Evolutionary conservation across 495 filamentous ascomycete species (phyloP).

Genomic region (Penicillium crystallinum): DNA sequence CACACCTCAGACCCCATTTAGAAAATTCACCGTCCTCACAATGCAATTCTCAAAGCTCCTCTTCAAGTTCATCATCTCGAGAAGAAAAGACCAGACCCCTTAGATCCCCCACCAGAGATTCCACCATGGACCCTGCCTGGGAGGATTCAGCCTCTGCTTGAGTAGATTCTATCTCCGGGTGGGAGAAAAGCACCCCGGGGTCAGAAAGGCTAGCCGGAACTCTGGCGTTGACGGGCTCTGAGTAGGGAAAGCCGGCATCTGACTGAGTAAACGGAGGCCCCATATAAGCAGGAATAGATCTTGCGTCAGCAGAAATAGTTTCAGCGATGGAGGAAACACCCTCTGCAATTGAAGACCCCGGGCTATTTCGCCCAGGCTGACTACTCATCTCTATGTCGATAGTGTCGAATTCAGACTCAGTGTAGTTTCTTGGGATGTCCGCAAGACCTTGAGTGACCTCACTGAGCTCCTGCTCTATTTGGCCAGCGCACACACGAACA

Average conservation of each 20-base stretch:
- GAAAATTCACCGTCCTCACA: no score
- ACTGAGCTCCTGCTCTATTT: slow-evolving; percentile 40
- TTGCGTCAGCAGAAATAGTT: neutral
- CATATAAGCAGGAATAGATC: neutral
- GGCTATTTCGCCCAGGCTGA: neutral
- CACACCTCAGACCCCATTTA: no score
- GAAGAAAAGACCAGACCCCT: neutral
- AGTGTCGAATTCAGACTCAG: neutral
- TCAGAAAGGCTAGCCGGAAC: no score
- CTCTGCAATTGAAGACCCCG: neutral
- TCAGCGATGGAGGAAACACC: neutral
- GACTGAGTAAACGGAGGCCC: neutral
- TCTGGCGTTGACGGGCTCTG: no score
- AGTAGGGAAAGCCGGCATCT: neutral
- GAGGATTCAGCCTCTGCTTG: neutral
- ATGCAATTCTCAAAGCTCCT: neutral
- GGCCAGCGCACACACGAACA: slow-evolving; percentile 24
- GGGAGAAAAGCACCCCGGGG: neutral
- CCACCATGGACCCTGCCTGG: neutral
- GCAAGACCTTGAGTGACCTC: slow-evolving; percentile 47
- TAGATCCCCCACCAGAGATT: neutral
- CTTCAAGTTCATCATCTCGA: neutral
- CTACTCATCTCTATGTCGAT: neutral
- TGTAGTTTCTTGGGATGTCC: slow-evolving; percentile 2
- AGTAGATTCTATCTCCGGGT: neutral